Evolutionary conservation across 495 filamentous ascomycete genomes (phyloP).

Genomic region (Aspergillus coremiiformis): DNA sequence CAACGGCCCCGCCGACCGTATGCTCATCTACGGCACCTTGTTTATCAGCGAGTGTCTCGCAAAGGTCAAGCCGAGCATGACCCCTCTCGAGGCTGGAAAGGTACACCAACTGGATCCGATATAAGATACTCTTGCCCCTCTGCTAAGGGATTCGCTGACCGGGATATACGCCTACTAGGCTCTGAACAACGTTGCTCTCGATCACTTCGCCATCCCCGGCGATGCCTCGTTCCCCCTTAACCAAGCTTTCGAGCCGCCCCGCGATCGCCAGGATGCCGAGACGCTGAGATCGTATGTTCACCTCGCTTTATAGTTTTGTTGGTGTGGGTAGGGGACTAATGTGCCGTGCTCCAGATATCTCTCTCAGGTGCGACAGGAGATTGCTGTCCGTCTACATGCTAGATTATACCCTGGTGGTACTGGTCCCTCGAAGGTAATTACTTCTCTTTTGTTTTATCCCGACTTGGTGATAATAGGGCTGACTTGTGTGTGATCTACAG

Average conservation of each 20-base stretch:
- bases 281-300: conserved; percentile 59
- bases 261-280: conserved; percentile 83
- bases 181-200: conserved; percentile 64
- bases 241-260: conserved; percentile 73
- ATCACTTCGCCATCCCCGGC: conserved; percentile 93
- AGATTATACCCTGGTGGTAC: conserved; percentile 80
- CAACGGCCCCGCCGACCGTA: conserved; percentile 88
- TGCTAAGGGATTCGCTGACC: not conserved
- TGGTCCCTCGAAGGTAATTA: conserved; percentile 73
- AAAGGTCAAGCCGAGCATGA: conserved; percentile 72
- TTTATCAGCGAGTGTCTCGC: conserved; percentile 82
- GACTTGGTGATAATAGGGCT: not conserved
- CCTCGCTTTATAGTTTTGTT: not conserved
- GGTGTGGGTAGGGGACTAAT: conserved; percentile 9
- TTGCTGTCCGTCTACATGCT: conserved; percentile 70
- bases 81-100: conserved; percentile 52
- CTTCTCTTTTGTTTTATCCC: not conserved
- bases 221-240: conserved; percentile 90
- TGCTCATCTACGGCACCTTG: conserved; percentile 93
- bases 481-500: conserved; percentile 23
- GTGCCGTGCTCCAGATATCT: conserved; percentile 48
- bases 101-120: conserved; percentile 20
- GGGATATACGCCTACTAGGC: conserved; percentile 32
- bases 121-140: too few species aligned
- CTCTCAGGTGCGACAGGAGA: conserved; percentile 84